Evolutionary conservation across 1,284 basidiomycete genomes (phyloP), one percentile per base, ranked within the genome.

Genomic region (Wallemia ichthyophaga): DNA sequence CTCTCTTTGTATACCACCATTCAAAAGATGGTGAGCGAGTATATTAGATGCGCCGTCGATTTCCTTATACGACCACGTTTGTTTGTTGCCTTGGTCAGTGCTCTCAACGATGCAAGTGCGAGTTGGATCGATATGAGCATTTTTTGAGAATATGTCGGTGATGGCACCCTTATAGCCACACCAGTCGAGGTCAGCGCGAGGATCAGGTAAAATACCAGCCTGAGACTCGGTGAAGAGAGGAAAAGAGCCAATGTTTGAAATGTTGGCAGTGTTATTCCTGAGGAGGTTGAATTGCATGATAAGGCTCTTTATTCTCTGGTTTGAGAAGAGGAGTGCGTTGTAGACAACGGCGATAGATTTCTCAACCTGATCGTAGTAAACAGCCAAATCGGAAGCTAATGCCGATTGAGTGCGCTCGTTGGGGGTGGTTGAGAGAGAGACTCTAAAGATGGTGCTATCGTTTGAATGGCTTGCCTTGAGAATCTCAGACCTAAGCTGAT

Each of bases 131-230:
- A 73, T 70, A 23, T 76, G 75, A 13, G 89, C 85, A 72, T 94
- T 87, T 58, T 73, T 71, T 55, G 85, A 82, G 71, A 96, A 92
- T 58, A 95, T 78, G 69, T 94, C 84, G 33, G 94, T 85, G 68
- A 95, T 87, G 23, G 94, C 85, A 33, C 94, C 94, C 67, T 88
- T 87, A 78, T 81, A 98, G 60, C 83, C 89, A 69, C 88, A 94
- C 89, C 92, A 99, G 67, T 95, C 80, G 48, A 99, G 77, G 69
- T 98, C 84, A 11, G 79, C 82, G 15, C 78, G 80, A 1, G 94
- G 89, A 67, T 87, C 77, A 0, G 94, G 94, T 17, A 99, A 75
- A 58, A 76, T 74, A 1, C 71, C 70, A 59, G 76, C 75, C 70
- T 95, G 88, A 7, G 72, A 69, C 1, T 79, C 73, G 0, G 88